phyloP scores from a whole-genome alignment of 768 basidiomycete genomes.

The Tylopilus subfusipes region DNA sequence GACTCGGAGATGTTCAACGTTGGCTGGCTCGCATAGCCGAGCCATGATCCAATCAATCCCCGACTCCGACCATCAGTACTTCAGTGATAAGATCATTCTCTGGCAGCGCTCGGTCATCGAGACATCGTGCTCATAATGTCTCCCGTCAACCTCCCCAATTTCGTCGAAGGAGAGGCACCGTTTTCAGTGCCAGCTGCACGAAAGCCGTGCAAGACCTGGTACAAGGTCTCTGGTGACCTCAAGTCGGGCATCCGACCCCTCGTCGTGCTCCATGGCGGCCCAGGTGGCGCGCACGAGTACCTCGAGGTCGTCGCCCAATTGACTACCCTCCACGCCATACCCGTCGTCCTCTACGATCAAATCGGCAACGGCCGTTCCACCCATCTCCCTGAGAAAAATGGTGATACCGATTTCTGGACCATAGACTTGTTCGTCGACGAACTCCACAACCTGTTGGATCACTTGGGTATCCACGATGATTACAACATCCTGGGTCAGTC shows the following conservation, averaged over 20 bases:
- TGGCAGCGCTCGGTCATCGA: no score
- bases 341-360: constrained; percentile 56
- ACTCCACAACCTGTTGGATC: constrained; percentile 42
- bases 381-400: constrained; percentile 47
- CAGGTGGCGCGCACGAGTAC: constrained; percentile 44
- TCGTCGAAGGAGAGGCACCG: constrained; percentile 31
- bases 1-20: background rate
- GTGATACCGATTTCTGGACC: constrained; percentile 46
- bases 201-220: constrained; percentile 45
- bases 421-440: constrained; percentile 49
- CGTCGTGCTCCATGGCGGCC: constrained; percentile 53
- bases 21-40: background rate
- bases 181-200: constrained; percentile 27
- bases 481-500: constrained; percentile 45
- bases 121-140: constrained; percentile 18
- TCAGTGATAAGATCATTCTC: no score
- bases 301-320: constrained; percentile 40
- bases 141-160: constrained; percentile 22
- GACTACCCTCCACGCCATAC: constrained; percentile 34
- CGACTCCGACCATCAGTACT: constrained; percentile 7
- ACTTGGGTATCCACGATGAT: constrained; percentile 42
- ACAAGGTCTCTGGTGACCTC: constrained; percentile 47
- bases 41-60: background rate
- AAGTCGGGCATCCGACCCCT: constrained; percentile 38
- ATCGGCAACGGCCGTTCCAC: constrained; percentile 53